Percentiles rank a stretch among this genome's conserved stretches.
Evolutionary conservation across 176 grass and related monocot genomes (phyloP).

Genomic region (Cenchrus americanus): DNA sequence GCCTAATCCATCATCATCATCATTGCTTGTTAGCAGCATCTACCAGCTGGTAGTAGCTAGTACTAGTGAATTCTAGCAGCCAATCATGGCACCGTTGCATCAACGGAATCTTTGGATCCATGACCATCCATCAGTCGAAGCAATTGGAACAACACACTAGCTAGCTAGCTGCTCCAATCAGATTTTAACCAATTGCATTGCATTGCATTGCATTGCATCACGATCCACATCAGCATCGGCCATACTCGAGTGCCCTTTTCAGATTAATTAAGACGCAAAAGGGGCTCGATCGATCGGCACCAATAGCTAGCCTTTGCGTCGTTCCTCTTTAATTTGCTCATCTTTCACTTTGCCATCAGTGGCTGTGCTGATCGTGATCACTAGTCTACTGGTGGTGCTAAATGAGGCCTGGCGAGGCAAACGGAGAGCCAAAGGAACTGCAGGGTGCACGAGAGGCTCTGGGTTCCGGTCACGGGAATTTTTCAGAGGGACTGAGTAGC

Average conservation of each 20-base stretch:
- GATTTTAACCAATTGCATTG: background rate
- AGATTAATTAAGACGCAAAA: background rate
- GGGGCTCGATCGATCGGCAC: background rate
- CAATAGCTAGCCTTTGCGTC: background rate
- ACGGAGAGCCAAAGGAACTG: background rate
- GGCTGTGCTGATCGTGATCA: background rate
- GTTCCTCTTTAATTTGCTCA: background rate
- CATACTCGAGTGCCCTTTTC: constrained; percentile 22
- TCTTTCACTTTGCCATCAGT: background rate
- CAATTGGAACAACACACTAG: background rate
- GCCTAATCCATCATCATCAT: background rate
- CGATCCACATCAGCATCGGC: background rate
- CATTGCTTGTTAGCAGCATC: background rate
- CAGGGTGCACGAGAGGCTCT: background rate
- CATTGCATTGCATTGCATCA: constrained; percentile 14
- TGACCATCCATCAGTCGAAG: background rate
- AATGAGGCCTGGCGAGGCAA: background rate
- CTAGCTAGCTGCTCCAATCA: background rate
- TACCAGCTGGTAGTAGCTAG: background rate
- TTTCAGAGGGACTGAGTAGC: too few relatives aligned
- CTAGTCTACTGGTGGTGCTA: background rate
- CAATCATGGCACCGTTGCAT: constrained; percentile 8
- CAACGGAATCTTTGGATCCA: background rate
- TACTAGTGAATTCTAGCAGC: background rate
- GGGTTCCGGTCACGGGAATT: too few relatives aligned